phyloP scores from a whole-genome alignment of 2,329 filamentous ascomycete species.

The Neonectria coccinea region DNA sequence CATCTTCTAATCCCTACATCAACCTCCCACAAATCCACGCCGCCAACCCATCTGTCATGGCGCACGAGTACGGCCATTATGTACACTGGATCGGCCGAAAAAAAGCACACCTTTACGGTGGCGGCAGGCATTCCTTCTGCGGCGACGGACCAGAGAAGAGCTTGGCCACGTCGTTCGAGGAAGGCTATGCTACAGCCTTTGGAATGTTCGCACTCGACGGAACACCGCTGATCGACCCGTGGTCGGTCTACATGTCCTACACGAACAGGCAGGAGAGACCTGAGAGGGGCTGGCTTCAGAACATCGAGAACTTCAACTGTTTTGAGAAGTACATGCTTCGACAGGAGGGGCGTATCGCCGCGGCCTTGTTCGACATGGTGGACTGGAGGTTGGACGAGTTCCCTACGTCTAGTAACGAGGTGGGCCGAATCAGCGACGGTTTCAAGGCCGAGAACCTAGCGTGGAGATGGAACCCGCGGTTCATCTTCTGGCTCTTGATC shows the following conservation, averaged over 20 bases:
- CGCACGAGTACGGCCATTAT: conserved; percentile 11
- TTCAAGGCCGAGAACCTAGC: not conserved
- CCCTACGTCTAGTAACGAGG: not conserved
- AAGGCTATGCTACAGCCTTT: conserved; percentile 3
- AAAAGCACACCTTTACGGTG: not conserved
- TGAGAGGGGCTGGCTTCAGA: not conserved
- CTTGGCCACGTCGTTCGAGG: not conserved
- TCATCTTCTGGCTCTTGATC: conserved; percentile 5
- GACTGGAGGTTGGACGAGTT: not conserved
- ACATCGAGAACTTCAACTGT: not conserved
- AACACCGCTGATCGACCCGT: not conserved
- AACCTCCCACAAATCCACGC: conserved; percentile 3
- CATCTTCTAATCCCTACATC: not conserved
- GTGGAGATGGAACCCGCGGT: not conserved
- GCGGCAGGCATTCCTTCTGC: not conserved
- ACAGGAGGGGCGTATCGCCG: not conserved
- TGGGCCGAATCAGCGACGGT: not conserved
- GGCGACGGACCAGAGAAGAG: not conserved
- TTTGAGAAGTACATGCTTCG: not conserved
- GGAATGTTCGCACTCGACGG: conserved; percentile 1
- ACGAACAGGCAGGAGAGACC: not conserved
- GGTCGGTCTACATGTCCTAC: not conserved
- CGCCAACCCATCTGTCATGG: conserved; percentile 14
- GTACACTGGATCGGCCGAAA: conserved; percentile 5
- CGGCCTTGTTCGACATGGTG: not conserved